Evolutionary conservation across 2,329 filamentous ascomycete species (phyloP).

Genomic region (Penicillium crustosum): DNA sequence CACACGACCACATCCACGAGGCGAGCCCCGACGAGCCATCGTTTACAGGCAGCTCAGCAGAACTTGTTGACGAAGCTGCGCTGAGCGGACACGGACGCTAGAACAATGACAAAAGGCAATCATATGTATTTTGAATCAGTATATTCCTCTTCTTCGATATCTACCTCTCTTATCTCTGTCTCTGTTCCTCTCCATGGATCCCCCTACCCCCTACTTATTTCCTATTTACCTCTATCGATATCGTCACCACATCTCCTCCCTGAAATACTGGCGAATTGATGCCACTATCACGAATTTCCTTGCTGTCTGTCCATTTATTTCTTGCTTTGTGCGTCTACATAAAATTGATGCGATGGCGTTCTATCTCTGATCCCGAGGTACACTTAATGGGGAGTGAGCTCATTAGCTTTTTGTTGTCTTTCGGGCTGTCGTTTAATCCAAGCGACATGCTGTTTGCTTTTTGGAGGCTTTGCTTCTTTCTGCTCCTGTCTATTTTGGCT

Average conservation of each 20-base stretch:
- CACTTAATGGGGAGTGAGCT: constrained; percentile 6
- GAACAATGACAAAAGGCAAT: not conserved
- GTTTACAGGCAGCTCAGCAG: constrained; percentile 45
- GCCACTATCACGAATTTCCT: constrained; percentile 25
- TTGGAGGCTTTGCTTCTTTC: not conserved
- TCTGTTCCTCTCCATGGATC: not conserved
- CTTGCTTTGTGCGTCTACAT: not conserved
- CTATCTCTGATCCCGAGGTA: constrained; percentile 6
- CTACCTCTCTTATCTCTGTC: not conserved
- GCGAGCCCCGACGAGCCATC: constrained; percentile 39
- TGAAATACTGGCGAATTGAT: constrained; percentile 16
- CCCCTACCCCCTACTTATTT: not conserved
- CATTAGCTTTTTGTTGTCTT: constrained; percentile 1
- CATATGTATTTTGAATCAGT: constrained; percentile 1
- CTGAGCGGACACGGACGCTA: constrained; percentile 17
- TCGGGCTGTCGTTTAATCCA: not conserved
- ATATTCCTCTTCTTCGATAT: constrained; percentile 9
- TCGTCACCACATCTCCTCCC: constrained; percentile 1
- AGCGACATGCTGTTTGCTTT: not conserved
- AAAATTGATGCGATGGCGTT: constrained; percentile 15
- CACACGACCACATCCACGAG: constrained; percentile 50
- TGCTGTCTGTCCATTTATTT: not conserved
- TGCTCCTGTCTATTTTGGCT: not conserved
- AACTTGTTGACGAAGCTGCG: constrained; percentile 42
- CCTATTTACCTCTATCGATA: not conserved